phyloP scores from a whole-genome alignment of 352 stramenopile species.

The Thalassiosira exigua region DNA sequence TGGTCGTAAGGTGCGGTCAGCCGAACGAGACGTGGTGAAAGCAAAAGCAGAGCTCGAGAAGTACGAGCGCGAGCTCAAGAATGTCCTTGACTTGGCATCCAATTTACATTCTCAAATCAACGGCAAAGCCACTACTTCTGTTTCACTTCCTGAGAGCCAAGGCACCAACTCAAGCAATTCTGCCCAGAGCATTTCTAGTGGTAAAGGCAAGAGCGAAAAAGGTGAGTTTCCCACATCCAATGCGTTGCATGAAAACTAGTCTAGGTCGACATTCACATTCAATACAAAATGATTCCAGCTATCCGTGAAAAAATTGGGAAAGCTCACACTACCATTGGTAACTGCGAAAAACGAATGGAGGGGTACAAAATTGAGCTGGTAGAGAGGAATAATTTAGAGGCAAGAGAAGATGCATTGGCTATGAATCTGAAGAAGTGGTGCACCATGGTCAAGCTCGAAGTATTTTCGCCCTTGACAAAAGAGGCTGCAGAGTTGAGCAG shows the following conservation, averaged over 20 bases:
- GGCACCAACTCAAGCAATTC: neutral
- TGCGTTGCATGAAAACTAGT: no score
- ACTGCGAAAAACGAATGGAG: constrained; percentile 57
- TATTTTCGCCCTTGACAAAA: constrained; percentile 61
- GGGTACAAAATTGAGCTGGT: constrained; percentile 56
- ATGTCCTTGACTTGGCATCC: constrained; percentile 8
- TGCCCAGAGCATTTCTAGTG: neutral
- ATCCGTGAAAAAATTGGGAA: constrained; percentile 59
- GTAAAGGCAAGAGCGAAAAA: constrained; percentile 41
- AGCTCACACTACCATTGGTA: constrained; percentile 41
- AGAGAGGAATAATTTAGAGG: constrained; percentile 55
- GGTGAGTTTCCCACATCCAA: constrained; percentile 39
- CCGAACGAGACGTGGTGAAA: constrained; percentile 74
- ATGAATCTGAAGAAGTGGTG: constrained; percentile 66
- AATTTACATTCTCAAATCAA: constrained; percentile 22
- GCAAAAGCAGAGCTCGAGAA: constrained; percentile 57
- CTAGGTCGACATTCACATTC: no score
- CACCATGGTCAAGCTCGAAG: constrained; percentile 60
- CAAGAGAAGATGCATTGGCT: constrained; percentile 60
- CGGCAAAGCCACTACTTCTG: constrained; percentile 7
- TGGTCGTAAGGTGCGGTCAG: constrained; percentile 72
- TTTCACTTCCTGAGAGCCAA: neutral
- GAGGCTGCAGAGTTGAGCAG: constrained; percentile 57
- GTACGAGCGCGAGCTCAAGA: constrained; percentile 41
- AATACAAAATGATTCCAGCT: no score